A percentile compares a stretch with the other conserved stretches of the same genome.
Conservation (phyloP, 1,284 basidiomycete species). For the Trichosporon faecale region DNA sequence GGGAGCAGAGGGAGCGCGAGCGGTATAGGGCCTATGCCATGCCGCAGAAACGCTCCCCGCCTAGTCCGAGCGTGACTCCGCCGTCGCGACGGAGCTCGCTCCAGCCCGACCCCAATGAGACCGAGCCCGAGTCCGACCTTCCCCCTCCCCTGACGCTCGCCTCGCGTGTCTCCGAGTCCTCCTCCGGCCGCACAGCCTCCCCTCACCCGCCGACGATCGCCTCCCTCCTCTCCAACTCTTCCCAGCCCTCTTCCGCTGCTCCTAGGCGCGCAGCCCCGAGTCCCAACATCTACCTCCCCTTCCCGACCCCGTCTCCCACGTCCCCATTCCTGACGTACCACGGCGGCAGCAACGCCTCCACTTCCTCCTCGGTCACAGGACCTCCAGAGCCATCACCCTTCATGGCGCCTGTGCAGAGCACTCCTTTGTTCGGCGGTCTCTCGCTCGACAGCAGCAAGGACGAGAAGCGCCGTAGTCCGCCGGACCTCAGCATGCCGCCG, state of each 20-base stretch:
- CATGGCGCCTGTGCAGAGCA: constrained; percentile 42
- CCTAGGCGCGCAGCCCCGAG: constrained; percentile 32
- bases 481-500: constrained; percentile 18
- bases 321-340: constrained; percentile 45
- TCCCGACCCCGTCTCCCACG: constrained; percentile 49
- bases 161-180: constrained; percentile 56
- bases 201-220: constrained; percentile 21
- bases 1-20: background rate
- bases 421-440: constrained; percentile 42
- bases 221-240: constrained; percentile 17
- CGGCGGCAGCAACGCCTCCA: constrained; percentile 13
- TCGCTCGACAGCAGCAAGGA: constrained; percentile 26
- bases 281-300: constrained; percentile 47
- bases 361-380: constrained; percentile 18
- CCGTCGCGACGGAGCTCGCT: constrained; percentile 16
- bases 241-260: constrained; percentile 15
- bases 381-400: constrained; percentile 44
- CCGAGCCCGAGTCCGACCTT: constrained; percentile 38
- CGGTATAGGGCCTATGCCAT: background rate
- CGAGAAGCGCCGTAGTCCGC: constrained; percentile 23
- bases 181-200: constrained; percentile 53
- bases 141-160: constrained; percentile 40
- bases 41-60: constrained; percentile 24
- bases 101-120: constrained; percentile 41
- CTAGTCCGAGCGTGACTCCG: constrained; percentile 33